Percentiles rank a stretch among this genome's conserved stretches.
Conservation (phyloP, 202 grass and related monocot genomes). For the Schoenoplectus triqueter region DNA sequence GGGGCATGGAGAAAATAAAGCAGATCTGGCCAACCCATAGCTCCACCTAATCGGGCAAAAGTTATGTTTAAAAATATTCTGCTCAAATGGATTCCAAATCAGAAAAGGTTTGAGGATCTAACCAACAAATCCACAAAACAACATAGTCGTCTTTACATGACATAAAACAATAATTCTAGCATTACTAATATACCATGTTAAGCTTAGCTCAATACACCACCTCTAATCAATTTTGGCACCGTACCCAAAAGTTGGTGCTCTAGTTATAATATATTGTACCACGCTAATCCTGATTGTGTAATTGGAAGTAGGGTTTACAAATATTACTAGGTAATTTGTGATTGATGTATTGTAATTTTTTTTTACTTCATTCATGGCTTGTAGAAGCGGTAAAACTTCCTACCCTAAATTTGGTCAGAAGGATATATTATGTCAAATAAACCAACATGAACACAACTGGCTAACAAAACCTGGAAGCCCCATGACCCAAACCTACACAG, state of each 20-base stretch:
- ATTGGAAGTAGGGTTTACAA: not conserved
- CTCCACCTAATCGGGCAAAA: not conserved
- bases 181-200: no score
- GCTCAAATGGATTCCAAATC: conserved; percentile 2
- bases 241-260: not conserved
- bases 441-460: no score
- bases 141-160: no score
- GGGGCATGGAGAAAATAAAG: not conserved
- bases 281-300: not conserved
- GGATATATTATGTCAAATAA: no score
- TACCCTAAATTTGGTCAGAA: no score
- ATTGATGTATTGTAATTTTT: not conserved
- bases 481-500: no score
- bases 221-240: not conserved
- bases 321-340: not conserved
- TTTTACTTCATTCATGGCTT: no score
- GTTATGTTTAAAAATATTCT: not conserved
- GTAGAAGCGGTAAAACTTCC: no score
- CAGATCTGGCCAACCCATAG: not conserved
- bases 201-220: not conserved
- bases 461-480: no score
- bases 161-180: no score
- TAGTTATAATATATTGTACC: not conserved
- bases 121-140: not conserved
- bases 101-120: conserved; percentile 11